Conservation (phyloP, 2,329 filamentous ascomycete species). For the Arthroderma sp. region DNA sequence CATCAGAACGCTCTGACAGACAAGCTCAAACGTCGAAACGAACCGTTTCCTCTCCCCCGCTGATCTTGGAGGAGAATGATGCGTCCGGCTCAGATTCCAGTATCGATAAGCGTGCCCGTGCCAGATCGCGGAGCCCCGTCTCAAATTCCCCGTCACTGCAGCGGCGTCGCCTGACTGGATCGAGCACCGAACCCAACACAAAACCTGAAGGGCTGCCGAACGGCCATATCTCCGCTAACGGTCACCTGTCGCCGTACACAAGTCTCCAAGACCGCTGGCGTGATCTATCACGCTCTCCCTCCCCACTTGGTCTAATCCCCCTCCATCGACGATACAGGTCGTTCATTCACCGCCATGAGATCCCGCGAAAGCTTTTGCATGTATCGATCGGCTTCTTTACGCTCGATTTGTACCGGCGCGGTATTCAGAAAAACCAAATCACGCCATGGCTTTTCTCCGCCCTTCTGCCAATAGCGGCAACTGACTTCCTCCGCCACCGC, state of each 20-base stretch:
- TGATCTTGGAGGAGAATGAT: constrained; percentile 47
- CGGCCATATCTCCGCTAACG: constrained; percentile 39
- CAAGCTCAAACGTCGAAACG: constrained; percentile 48
- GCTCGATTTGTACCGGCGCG: constrained; percentile 68
- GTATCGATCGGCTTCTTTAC: constrained; percentile 95
- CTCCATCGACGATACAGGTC: constrained; percentile 85
- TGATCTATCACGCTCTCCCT: constrained; percentile 80
- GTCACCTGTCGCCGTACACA: constrained; percentile 52
- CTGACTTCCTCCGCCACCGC: constrained; percentile 71
- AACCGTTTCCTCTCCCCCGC: constrained; percentile 42
- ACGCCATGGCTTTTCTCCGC: constrained; percentile 71
- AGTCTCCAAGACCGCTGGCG: constrained; percentile 60
- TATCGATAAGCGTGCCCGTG: constrained; percentile 47
- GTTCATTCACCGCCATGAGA: constrained; percentile 93
- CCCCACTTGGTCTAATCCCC: constrained; percentile 83
- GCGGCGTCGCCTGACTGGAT: constrained; percentile 32
- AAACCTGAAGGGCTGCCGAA: constrained; percentile 27
- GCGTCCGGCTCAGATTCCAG: constrained; percentile 40
- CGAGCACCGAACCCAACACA: constrained; percentile 41
- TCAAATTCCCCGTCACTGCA: constrained; percentile 25
- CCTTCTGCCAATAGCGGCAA: constrained; percentile 69
- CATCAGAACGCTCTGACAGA: constrained; percentile 34
- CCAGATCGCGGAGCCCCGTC: constrained; percentile 57
- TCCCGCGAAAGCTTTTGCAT: constrained; percentile 83
- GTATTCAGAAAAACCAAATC: constrained; percentile 62